phyloP scores from a whole-genome alignment of 257 asterid genomes.

The Solanum ossicruentum region DNA sequence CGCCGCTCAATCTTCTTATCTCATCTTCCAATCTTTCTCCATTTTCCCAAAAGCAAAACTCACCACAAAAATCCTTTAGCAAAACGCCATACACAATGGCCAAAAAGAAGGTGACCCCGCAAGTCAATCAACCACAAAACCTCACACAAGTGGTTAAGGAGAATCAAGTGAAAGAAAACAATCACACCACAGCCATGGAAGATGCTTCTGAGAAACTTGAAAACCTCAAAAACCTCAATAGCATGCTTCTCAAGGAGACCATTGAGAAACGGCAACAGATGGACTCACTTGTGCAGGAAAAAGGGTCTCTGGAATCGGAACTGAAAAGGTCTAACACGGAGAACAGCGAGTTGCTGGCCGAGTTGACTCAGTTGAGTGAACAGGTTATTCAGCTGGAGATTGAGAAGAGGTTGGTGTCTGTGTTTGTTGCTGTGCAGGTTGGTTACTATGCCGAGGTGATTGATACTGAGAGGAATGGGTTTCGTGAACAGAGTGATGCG shows the following conservation, averaged over 20 bases:
- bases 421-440: slow-evolving; percentile 33
- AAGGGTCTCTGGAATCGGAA: slow-evolving; percentile 33
- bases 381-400: slow-evolving; percentile 32
- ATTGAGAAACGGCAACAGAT: slow-evolving; percentile 59
- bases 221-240: slow-evolving; percentile 51
- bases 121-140: slow-evolving; percentile 7
- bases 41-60: not conserved
- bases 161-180: not conserved
- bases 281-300: slow-evolving; percentile 33
- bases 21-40: not conserved
- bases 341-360: slow-evolving; percentile 25
- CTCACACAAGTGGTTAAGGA: slow-evolving; percentile 6
- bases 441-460: slow-evolving; percentile 18
- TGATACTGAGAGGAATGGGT: slow-evolving; percentile 12
- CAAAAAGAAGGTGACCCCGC: slow-evolving; percentile 32
- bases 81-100: slow-evolving; percentile 23
- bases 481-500: not conserved
- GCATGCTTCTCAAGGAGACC: slow-evolving; percentile 49
- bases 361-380: slow-evolving; percentile 34
- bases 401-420: slow-evolving; percentile 42
- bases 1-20: not conserved
- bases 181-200: slow-evolving; percentile 17
- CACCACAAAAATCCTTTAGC: not conserved
- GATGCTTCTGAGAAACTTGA: slow-evolving; percentile 34
- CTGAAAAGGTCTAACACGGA: slow-evolving; percentile 37